phyloP scores from a whole-genome alignment of 805 yeast species.

The Cyberlindnera bimundalis region DNA sequence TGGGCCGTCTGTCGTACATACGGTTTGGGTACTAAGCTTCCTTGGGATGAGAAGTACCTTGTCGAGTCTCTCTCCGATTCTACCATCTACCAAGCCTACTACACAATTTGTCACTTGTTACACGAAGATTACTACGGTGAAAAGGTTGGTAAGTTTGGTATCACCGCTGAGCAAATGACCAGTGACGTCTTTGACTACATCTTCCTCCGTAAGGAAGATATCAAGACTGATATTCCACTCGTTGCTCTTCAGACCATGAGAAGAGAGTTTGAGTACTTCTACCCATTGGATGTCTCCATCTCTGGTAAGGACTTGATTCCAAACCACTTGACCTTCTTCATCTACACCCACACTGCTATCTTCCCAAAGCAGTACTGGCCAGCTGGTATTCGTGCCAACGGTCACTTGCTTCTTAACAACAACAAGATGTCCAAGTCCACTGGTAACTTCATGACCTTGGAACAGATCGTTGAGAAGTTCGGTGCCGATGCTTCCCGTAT shows the following conservation, averaged over 20 bases:
- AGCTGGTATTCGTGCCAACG: constrained; percentile 87
- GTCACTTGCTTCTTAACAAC: constrained; percentile 91
- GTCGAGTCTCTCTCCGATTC: constrained; percentile 96
- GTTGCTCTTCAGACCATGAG: constrained; percentile 70
- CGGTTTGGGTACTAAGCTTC: constrained; percentile 91
- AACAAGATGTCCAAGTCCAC: constrained; percentile 98
- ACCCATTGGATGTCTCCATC: constrained; percentile 87
- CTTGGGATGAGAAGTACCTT: constrained; percentile 93
- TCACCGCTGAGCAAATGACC: constrained; percentile 81
- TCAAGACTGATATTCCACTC: constrained; percentile 55
- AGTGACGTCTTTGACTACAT: constrained; percentile 92
- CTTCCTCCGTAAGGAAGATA: constrained; percentile 64
- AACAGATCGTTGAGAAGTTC: constrained; percentile 77
- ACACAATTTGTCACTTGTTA: constrained; percentile 82
- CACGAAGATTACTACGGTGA: constrained; percentile 86
- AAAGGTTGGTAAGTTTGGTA: constrained; percentile 65
- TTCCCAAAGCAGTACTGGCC: constrained; percentile 95
- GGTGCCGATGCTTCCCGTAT: constrained; percentile 98
- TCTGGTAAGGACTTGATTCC: constrained; percentile 98
- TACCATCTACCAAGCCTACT: constrained; percentile 92
- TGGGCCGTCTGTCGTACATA: constrained; percentile 98
- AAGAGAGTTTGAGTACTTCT: constrained; percentile 94
- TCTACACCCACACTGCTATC: constrained; percentile 87
- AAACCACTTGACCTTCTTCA: constrained; percentile 95
- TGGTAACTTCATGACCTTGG: constrained; percentile 92